Conservation (phyloP, 768 basidiomycete genomes). For the Amylocystis lapponica region DNA sequence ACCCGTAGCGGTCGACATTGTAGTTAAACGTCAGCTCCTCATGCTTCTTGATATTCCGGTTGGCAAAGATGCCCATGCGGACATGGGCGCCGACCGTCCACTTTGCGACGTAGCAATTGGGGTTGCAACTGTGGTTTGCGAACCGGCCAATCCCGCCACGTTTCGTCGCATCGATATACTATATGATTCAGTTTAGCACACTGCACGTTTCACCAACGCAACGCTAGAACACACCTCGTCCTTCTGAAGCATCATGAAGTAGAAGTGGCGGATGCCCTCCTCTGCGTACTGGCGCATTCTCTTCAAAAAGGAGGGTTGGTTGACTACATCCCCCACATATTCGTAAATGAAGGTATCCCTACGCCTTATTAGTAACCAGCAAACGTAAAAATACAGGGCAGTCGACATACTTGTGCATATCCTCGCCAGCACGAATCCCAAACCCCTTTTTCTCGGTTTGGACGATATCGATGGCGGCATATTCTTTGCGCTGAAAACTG, state of each 20-base stretch:
- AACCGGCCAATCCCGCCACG: slow-evolving; percentile 95
- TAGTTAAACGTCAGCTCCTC: slow-evolving; percentile 99
- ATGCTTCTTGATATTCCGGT: slow-evolving; percentile 62
- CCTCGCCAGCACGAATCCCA: slow-evolving; percentile 74
- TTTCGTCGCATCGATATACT: slow-evolving; percentile 99
- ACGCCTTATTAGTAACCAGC: slow-evolving; percentile 8
- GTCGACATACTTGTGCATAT: slow-evolving; percentile 54
- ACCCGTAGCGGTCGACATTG: slow-evolving; percentile 99
- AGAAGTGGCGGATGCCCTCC: slow-evolving; percentile 94
- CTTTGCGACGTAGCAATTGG: slow-evolving; percentile 97
- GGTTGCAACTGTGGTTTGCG: slow-evolving; percentile 95
- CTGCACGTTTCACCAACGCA: neutral
- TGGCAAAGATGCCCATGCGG: slow-evolving; percentile 98
- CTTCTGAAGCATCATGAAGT: slow-evolving; percentile 99
- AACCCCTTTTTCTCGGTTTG: slow-evolving; percentile 94
- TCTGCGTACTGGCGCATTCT: slow-evolving; percentile 92
- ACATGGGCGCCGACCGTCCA: slow-evolving; percentile 90
- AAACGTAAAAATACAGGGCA: slow-evolving; percentile 3
- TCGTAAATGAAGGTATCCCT: slow-evolving; percentile 96
- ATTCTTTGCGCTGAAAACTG: slow-evolving; percentile 85
- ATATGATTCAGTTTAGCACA: neutral
- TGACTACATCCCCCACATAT: slow-evolving; percentile 96
- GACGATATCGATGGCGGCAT: slow-evolving; percentile 85
- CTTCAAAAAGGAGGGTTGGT: slow-evolving; percentile 79
- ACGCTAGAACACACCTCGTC: slow-evolving; percentile 64